phyloP scores from a whole-genome alignment of 257 asterid genomes.

The Gentiana straminea region DNA sequence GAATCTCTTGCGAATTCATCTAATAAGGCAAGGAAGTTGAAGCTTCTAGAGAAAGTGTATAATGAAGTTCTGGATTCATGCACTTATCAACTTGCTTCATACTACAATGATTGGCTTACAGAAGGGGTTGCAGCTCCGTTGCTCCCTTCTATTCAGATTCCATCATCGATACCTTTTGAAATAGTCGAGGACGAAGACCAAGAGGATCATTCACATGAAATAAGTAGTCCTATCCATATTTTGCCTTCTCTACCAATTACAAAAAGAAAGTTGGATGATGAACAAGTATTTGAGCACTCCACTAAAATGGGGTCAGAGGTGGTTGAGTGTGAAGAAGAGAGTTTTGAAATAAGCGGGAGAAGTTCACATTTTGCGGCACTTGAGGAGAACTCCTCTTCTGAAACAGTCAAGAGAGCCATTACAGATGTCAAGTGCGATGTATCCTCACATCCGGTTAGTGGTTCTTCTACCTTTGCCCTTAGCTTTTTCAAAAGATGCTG shows the following conservation, averaged over 20 bases:
- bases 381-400: slow-evolving; percentile 33
- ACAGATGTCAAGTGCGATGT: slow-evolving; percentile 15
- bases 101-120: slow-evolving; percentile 73
- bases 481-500: neutral
- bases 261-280: slow-evolving; percentile 52
- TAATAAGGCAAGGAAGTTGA: slow-evolving; percentile 17
- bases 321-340: slow-evolving; percentile 27
- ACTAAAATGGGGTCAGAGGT: slow-evolving; percentile 23
- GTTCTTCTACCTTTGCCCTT: neutral
- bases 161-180: slow-evolving; percentile 37
- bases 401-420: slow-evolving; percentile 18
- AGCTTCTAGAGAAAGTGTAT: slow-evolving; percentile 39
- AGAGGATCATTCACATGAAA: slow-evolving; percentile 16
- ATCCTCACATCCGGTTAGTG: slow-evolving; percentile 35
- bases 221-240: slow-evolving; percentile 33
- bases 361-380: slow-evolving; percentile 35
- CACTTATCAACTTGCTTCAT: slow-evolving; percentile 46
- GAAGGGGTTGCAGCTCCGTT: slow-evolving; percentile 53
- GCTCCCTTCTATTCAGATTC: slow-evolving; percentile 38
- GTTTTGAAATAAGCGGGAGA: slow-evolving; percentile 24
- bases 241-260: slow-evolving; percentile 45
- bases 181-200: slow-evolving; percentile 19
- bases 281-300: slow-evolving; percentile 35
- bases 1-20: slow-evolving; percentile 22
- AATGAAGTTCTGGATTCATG: slow-evolving; percentile 50